Base-by-base conservation (phyloP, 2,329 filamentous ascomycete genomes). In the Epichloe sibirici region DNA sequence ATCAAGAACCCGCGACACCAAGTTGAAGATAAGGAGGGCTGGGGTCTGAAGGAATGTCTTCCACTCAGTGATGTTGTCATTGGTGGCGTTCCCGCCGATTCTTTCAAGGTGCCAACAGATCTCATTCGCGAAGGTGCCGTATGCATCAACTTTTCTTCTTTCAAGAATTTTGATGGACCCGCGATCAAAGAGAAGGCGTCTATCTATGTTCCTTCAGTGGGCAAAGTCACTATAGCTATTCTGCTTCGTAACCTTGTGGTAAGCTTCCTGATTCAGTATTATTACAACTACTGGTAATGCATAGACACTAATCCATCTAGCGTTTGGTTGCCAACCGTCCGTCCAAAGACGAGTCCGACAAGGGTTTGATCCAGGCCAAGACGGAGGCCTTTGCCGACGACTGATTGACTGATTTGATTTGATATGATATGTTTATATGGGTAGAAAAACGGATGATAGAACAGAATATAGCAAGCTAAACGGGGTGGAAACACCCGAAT, bases 121-220 rank as follows among this genome's bases (percentile, higher is more conserved):
- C 74, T 93, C 56, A 76, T 98, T 62, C 81, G 89, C 46, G 88
- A 95, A 53, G 93, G 93, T 47, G 90, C 88, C 34, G 88, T 95
- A n/a, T 98, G 93, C 76, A 90, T 98, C 73, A 98, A 98, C 72
- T 97, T 98, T 68, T 94, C 90, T 7, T 95, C 88, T 49, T 89
- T 87, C 69, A 88, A 90, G 74, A 97, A 98, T 72, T 97, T 97
- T 69, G 84, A 85, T 56, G 78, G 77, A 1, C 83, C 86, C 0
- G 86, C 87, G 47, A 83, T 97, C 59, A 97, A 95, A 72, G 87
- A 96, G 67, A 95, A 90, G 74, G 93, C 93, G 2, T 90, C 89
- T 5, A 95, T 98, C 62, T 98, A 96, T 62, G 90, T 97, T 17
- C 93, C 93, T 1, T 93, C 91, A 0, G 94, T 96, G 59, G 93